A percentile compares a stretch with the other conserved stretches of the same genome.
These are phyloP conservation scores for Lodderomyces beijingensis DNA, from an alignment of 1,139 yeast genomes.

Conservation along the genomic window DNA sequence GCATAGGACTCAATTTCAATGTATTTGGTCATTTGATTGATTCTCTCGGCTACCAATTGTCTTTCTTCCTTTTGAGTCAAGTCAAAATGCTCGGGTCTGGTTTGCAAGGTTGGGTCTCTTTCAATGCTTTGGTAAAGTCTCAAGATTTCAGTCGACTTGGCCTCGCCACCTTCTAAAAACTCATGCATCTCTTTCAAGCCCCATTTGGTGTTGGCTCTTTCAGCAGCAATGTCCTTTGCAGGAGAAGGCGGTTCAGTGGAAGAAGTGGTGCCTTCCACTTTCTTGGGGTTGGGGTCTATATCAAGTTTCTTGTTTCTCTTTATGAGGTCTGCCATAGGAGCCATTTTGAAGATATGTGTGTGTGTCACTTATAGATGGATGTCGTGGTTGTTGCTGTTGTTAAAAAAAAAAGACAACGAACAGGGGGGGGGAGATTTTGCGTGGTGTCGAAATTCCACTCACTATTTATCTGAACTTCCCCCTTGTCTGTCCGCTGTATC, in stretches of 20 bases:
- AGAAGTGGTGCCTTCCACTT: conserved; percentile 10
- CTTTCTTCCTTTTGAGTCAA: conserved; percentile 39
- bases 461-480: no score
- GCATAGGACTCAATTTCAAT: conserved; percentile 39
- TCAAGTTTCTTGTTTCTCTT: conserved; percentile 8
- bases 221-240: conserved; percentile 12
- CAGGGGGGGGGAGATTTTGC: no score
- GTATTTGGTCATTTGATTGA: conserved; percentile 40
- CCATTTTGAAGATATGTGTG: no score
- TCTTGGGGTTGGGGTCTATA: conserved; percentile 11
- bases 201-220: conserved; percentile 20
- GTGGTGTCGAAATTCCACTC: no score
- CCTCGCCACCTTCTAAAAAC: conserved; percentile 43
- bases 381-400: no score
- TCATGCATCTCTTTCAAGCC: conserved; percentile 43
- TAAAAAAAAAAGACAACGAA: no score
- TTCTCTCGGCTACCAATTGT: conserved; percentile 39
- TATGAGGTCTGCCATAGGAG: no score
- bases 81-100: conserved; percentile 37
- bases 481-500: no score
- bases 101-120: conserved; percentile 44
- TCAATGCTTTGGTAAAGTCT: conserved; percentile 42
- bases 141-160: conserved; percentile 30
- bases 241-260: conserved; percentile 12
- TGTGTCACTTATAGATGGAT: no score